Evolutionary conservation across 306 rosid genomes (phyloP), one percentile per base, ranked within the genome.

Genomic region (Abrus precatorius): DNA sequence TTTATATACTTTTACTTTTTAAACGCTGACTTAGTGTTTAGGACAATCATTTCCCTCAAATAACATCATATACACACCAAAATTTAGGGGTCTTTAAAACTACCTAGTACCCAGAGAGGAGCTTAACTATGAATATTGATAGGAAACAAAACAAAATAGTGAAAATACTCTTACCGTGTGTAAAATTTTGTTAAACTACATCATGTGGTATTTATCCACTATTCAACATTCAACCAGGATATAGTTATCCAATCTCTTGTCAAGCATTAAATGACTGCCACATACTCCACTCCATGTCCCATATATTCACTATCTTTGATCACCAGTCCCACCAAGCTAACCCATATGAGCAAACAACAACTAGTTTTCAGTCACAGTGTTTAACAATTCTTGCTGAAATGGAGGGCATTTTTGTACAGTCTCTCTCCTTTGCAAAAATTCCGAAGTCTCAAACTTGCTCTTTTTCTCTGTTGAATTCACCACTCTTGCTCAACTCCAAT

Each of bases 191-290:
- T 44, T 44, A 7, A 44, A 44, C 2, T 44, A 44, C 48, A 44
- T 44, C 48, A 44, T 9, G 9, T 7, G 10, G 48, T 44, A 44
- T 41, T 6, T 44, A 44, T 41, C 45, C 45, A 41, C 0, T 41
- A 41, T 41, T 41, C 45, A 41, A 41, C 45, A 41, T 49, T 49
- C 27, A 12, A 41, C n/a, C n/a, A 7, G 45, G 82, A 79, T 79
- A 57, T 73, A 10, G 84, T 85, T 89, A 88, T 85, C 94, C 88
- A 78, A 62, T 84, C 41, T 84, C 76, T 57, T 12, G 48, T 73
- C 77, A 56, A 49, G 86, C 94, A 75, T 84, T 91, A 83, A 89
- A 86, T 85, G 89, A 8, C 2, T 62, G 82, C 94, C 97, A 89
- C 86, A 78, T 72, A 72, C 67, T 72, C 70, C 80, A 41, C n/a